Evolutionary conservation across 192 early-diverging fungal species (phyloP).

Genomic region (Gigaspora rosea): DNA sequence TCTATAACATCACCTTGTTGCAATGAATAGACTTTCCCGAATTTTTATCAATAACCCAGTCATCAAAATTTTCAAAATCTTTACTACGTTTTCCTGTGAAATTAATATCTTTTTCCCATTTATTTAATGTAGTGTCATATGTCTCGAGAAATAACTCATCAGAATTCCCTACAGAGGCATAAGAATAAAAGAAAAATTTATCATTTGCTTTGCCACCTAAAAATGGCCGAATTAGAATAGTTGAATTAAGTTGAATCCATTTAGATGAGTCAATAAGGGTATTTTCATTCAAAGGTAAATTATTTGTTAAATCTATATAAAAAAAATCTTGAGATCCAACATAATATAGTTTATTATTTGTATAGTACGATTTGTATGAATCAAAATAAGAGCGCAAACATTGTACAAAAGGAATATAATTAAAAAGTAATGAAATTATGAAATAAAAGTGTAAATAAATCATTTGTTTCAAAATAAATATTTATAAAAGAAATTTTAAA

Average conservation of each 20-base stretch:
- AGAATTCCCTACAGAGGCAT: too few species aligned
- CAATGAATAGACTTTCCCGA: not conserved
- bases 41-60: not conserved
- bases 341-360: not conserved
- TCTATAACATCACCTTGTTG: not conserved
- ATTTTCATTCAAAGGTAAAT: not conserved
- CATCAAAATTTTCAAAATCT: not conserved
- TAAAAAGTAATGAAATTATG: too few species aligned
- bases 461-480: too few species aligned
- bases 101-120: not conserved
- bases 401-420: too few species aligned
- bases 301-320: not conserved
- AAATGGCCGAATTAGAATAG: not conserved
- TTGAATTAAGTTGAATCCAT: not conserved
- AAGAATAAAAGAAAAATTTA: not conserved
- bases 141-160: too few species aligned
- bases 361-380: too few species aligned
- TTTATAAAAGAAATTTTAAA: too few species aligned
- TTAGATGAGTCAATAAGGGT: not conserved
- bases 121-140: not conserved
- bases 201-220: not conserved
- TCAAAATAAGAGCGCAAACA: too few species aligned
- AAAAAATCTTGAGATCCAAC: not conserved
- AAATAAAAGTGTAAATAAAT: too few species aligned
- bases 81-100: not conserved